Percentiles rank a stretch among this genome's conserved stretches.
Conservation (phyloP, 192 early-diverging fungal species). For the Ambispora gerdemannii region DNA sequence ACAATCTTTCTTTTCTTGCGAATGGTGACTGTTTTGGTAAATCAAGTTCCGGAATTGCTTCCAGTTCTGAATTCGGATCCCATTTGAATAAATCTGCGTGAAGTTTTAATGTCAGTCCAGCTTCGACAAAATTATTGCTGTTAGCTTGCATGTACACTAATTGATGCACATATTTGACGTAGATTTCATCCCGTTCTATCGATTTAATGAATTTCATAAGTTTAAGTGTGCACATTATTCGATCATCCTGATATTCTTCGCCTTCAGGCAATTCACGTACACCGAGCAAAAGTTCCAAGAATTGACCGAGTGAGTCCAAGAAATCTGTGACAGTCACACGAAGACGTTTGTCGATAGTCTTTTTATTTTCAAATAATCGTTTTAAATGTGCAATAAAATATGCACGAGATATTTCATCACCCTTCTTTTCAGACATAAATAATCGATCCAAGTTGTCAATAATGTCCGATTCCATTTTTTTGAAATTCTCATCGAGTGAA, state of each 20-base stretch:
- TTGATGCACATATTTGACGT: conserved; percentile 66
- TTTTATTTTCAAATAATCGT: conserved; percentile 19
- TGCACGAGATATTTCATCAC: conserved; percentile 29
- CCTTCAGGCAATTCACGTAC: conserved; percentile 56
- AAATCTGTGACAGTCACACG: conserved; percentile 32
- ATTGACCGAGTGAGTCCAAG: conserved; percentile 47
- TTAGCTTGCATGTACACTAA: conserved; percentile 57
- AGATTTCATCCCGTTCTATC: conserved; percentile 56
- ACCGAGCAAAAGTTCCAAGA: conserved; percentile 50
- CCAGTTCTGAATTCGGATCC: conserved; percentile 48
- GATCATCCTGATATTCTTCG: conserved; percentile 58
- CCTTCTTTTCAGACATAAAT: conserved; percentile 44
- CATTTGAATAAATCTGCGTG: conserved; percentile 67
- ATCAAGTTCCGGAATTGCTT: conserved; percentile 51
- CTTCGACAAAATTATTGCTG: conserved; percentile 58
- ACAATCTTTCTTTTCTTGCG: conserved; percentile 63
- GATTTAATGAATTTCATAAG: conserved; percentile 62
- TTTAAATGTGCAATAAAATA: conserved; percentile 35
- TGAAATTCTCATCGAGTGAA: conserved; percentile 30
- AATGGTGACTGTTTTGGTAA: conserved; percentile 52
- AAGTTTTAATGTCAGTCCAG: conserved; percentile 62
- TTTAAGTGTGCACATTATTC: conserved; percentile 57
- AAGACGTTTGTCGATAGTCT: conserved; percentile 3
- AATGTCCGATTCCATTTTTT: conserved; percentile 33
- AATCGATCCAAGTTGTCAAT: conserved; percentile 41